Evolutionary conservation across 306 rosid species (phyloP).

Genomic region (Cucumis cinereus): DNA sequence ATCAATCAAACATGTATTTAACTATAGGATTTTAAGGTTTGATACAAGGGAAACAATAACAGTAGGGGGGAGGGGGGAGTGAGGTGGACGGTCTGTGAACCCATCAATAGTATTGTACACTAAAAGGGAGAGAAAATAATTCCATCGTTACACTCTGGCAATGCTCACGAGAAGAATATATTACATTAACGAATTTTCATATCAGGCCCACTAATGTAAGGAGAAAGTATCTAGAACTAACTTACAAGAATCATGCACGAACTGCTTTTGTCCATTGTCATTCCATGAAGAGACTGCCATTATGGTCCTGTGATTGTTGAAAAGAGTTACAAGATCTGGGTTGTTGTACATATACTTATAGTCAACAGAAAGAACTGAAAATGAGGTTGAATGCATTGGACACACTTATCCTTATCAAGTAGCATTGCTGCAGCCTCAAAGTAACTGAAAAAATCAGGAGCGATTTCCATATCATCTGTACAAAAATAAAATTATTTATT

Average conservation of each 20-base stretch:
- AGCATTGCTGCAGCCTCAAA: constrained; percentile 74
- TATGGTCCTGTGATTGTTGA: constrained; percentile 48
- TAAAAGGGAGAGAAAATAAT: background rate
- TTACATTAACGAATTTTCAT: background rate
- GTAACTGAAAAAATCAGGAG: constrained; percentile 90
- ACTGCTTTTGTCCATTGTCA: constrained; percentile 97
- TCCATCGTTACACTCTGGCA: background rate
- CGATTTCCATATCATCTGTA: constrained; percentile 97
- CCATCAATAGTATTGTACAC: background rate
- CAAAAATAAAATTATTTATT: constrained; percentile 13
- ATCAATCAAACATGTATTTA: background rate
- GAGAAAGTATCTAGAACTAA: constrained; percentile 7
- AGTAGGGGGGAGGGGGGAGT: background rate
- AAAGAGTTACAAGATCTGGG: constrained; percentile 6
- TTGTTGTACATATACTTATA: background rate
- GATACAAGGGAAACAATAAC: background rate
- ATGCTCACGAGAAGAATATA: background rate
- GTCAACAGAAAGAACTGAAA: background rate
- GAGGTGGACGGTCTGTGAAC: background rate
- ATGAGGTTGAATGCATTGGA: constrained; percentile 6
- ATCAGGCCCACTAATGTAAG: background rate
- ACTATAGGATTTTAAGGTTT: background rate
- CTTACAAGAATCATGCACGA: constrained; percentile 88
- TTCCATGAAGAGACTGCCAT: constrained; percentile 99
- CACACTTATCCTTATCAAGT: constrained; percentile 93